Evolutionary conservation across 352 stramenopile species (phyloP).

Genomic region (Saprolegnia parasitica): DNA sequence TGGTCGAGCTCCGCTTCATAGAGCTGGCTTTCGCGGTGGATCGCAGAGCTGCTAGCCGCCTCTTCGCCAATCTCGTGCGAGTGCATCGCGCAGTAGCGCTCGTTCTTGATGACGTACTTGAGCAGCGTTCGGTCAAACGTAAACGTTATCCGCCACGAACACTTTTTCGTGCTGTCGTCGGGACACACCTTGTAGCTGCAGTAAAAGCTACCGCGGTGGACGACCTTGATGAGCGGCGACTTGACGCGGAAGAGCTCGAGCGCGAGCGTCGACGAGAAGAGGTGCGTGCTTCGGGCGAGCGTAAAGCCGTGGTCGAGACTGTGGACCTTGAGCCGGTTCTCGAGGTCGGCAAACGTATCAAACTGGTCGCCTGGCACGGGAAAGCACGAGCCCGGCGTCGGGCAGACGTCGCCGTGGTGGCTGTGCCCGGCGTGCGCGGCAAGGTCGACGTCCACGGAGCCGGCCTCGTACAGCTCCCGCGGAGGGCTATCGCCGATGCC

Average conservation of each 20-base stretch:
- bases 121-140: conserved; percentile 12
- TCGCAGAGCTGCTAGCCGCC: background rate
- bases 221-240: background rate
- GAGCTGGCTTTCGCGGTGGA: conserved; percentile 13
- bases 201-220: conserved; percentile 24
- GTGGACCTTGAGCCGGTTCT: background rate
- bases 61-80: conserved; percentile 9
- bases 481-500: conserved; percentile 9
- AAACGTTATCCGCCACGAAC: conserved; percentile 16
- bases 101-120: conserved; percentile 17
- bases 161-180: conserved; percentile 16
- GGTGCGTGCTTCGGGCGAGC: conserved; percentile 1
- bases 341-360: conserved; percentile 21
- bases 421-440: background rate
- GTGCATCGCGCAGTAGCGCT: conserved; percentile 6
- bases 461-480: conserved; percentile 8
- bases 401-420: background rate
- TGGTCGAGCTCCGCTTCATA: conserved; percentile 23
- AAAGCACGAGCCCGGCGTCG: conserved; percentile 5
- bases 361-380: conserved; percentile 15
- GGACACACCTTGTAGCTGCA: conserved; percentile 19
- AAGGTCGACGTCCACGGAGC: conserved; percentile 5
- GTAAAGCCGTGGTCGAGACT: conserved; percentile 15
- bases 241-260: conserved; percentile 13
- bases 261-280: conserved; percentile 3